Evolutionary conservation across 1,139 yeast species (phyloP).

Genomic region (Citeromyces siamensis): DNA sequence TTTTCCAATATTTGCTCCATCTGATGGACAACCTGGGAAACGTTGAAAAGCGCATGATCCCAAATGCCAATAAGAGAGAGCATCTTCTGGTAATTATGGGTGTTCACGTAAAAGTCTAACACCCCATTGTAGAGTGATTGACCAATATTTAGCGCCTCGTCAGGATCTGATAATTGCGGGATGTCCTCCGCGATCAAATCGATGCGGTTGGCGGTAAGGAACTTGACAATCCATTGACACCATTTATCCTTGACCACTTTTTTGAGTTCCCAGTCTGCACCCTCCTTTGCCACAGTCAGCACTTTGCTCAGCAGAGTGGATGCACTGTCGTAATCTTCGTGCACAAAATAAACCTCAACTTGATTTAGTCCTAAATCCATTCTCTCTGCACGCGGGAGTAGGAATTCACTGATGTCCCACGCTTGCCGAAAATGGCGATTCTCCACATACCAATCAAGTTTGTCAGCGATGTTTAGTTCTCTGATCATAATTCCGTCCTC

Average conservation of each 20-base stretch:
- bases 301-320: slow-evolving; percentile 34
- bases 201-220: slow-evolving; percentile 35
- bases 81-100: slow-evolving; percentile 23
- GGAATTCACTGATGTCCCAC: slow-evolving; percentile 59
- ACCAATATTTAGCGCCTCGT: slow-evolving; percentile 16
- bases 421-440: slow-evolving; percentile 48
- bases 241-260: slow-evolving; percentile 37
- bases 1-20: slow-evolving; percentile 31
- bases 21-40: slow-evolving; percentile 27
- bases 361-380: slow-evolving; percentile 51
- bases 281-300: slow-evolving; percentile 22
- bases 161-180: slow-evolving; percentile 23
- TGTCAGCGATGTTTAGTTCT: slow-evolving; percentile 56
- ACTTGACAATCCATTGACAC: slow-evolving; percentile 52
- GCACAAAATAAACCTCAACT: slow-evolving; percentile 39
- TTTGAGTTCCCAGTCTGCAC: slow-evolving; percentile 12
- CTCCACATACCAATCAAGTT: slow-evolving; percentile 59
- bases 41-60: slow-evolving; percentile 46
- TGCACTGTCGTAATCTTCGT: slow-evolving; percentile 45
- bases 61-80: slow-evolving; percentile 35
- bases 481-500: slow-evolving; percentile 72
- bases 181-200: slow-evolving; percentile 35
- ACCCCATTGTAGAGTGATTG: slow-evolving; percentile 35
- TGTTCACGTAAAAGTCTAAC: slow-evolving; percentile 34
- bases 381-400: slow-evolving; percentile 37